A percentile compares a stretch with the other conserved stretches of the same genome.
Evolutionary conservation across 2,329 filamentous ascomycete genomes (phyloP).

Genomic region (Arthroderma uncinatum): DNA sequence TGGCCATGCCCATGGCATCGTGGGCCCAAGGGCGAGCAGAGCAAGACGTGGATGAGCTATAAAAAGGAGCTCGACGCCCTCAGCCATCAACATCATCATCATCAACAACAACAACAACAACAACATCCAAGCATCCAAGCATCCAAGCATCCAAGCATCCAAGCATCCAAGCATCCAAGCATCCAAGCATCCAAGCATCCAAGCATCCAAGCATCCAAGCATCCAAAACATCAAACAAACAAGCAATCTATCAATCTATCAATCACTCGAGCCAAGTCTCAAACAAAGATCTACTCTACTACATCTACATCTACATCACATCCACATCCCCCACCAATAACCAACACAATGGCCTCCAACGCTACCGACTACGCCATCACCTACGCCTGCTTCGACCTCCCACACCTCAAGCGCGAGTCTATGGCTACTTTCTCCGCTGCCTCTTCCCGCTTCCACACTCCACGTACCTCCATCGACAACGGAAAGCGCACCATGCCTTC

Average conservation of each 20-base stretch:
- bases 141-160: background rate
- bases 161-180: background rate
- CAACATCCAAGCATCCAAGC: background rate
- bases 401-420: background rate
- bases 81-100: background rate
- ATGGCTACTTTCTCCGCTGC: conserved; percentile 2
- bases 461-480: background rate
- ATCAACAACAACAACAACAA: background rate
- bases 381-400: conserved; percentile 4
- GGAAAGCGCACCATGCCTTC: conserved; percentile 2
- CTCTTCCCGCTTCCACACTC: conserved; percentile 5
- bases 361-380: conserved; percentile 6
- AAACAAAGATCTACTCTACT: background rate
- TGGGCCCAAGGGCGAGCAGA: background rate
- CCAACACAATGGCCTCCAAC: background rate
- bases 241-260: background rate
- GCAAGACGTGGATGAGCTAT: conserved; percentile 3
- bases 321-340: background rate
- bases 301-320: background rate
- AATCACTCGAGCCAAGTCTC: background rate
- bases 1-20: conserved; percentile 1
- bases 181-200: background rate
- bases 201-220: background rate
- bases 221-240: background rate
- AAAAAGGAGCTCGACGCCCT: conserved; percentile 1